Conservation (phyloP, 768 basidiomycete species). For the Termitomyces heimii region DNA sequence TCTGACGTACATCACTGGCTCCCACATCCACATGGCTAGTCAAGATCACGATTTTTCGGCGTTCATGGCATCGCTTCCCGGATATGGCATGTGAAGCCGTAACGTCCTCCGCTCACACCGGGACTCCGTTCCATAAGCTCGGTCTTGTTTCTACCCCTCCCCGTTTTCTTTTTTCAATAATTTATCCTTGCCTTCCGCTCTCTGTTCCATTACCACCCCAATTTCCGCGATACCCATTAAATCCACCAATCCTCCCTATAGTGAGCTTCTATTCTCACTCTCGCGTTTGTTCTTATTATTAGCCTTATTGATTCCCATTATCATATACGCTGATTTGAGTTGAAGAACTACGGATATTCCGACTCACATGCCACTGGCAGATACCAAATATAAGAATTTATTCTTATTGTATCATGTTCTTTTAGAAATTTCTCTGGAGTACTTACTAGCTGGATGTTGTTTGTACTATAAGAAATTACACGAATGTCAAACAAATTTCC, state of each 20-base stretch:
- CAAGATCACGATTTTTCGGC: constrained; percentile 28
- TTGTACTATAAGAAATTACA: constrained; percentile 12
- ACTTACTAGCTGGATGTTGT: constrained; percentile 7
- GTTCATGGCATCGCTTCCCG: constrained; percentile 29
- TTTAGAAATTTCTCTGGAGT: not conserved
- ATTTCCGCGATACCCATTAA: constrained; percentile 1
- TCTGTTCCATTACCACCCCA: not conserved
- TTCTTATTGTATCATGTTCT: constrained; percentile 18
- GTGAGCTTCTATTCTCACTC: constrained; percentile 10
- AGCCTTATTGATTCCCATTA: constrained; percentile 1
- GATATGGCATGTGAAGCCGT: constrained; percentile 21
- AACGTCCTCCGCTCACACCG: constrained; percentile 4
- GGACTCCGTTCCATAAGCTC: not conserved
- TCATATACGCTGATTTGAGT: constrained; percentile 5
- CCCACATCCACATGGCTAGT: constrained; percentile 19
- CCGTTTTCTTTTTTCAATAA: constrained; percentile 3
- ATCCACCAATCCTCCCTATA: not conserved
- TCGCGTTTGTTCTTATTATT: constrained; percentile 9
- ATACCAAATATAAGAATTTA: constrained; percentile 13
- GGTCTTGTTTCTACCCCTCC: not conserved
- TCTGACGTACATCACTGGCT: constrained; percentile 15
- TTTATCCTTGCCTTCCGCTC: not conserved
- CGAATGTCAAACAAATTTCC: constrained; percentile 5
- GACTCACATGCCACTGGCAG: constrained; percentile 7
- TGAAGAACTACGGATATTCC: constrained; percentile 9